phyloP scores from a whole-genome alignment of 768 basidiomycete genomes.

The Podaxis pistillaris region DNA sequence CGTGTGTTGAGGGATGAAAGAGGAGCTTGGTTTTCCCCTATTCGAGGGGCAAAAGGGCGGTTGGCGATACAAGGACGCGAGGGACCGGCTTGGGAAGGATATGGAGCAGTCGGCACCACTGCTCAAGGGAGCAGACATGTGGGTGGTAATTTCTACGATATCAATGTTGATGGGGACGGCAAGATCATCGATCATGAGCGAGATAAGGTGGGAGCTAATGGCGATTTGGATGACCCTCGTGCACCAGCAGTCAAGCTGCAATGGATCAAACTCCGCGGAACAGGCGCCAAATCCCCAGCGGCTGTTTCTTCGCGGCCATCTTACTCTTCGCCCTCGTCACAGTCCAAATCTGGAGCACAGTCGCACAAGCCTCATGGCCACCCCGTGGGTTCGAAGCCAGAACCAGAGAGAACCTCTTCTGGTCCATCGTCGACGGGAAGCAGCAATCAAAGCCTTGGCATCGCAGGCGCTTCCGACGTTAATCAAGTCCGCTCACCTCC shows the following conservation, averaged over 20 bases:
- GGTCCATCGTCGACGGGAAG: constrained; percentile 26
- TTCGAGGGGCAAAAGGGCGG: constrained; percentile 46
- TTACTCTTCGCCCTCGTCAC: constrained; percentile 21
- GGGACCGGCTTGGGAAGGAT: constrained; percentile 48
- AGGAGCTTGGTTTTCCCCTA: constrained; percentile 66
- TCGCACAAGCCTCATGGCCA: constrained; percentile 1
- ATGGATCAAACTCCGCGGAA: constrained; percentile 38
- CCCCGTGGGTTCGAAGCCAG: not conserved
- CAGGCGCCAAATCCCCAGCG: not conserved
- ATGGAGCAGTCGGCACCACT: constrained; percentile 51
- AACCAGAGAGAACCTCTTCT: constrained; percentile 12
- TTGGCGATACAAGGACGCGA: constrained; percentile 36
- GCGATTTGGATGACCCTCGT: not conserved
- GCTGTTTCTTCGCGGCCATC: constrained; percentile 4
- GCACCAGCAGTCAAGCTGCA: constrained; percentile 25
- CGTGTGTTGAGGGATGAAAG: constrained; percentile 74
- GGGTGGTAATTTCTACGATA: constrained; percentile 17
- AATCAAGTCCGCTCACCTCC: constrained; percentile 30
- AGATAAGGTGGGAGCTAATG: constrained; percentile 26
- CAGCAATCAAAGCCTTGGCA: constrained; percentile 22
- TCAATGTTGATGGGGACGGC: constrained; percentile 17
- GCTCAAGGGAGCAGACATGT: constrained; percentile 15
- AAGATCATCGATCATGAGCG: constrained; percentile 50
- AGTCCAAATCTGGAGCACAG: constrained; percentile 6
- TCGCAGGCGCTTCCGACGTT: constrained; percentile 12